Conservation (phyloP, 257 asterid genomes). For the Paraleonurus japonicus region DNA sequence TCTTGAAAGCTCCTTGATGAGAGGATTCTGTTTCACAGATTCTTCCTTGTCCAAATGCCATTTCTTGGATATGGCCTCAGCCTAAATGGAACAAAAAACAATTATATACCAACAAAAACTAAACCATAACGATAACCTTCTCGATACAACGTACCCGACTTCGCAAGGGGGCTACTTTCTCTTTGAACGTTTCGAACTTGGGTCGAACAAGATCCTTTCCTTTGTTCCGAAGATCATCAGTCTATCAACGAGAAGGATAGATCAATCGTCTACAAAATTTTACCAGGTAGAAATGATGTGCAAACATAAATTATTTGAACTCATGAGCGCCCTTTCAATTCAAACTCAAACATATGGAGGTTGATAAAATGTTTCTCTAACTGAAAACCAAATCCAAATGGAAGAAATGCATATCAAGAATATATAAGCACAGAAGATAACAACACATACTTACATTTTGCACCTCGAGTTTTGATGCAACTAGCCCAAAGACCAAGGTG, state of each 20-base stretch:
- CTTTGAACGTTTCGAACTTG: constrained; percentile 47
- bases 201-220: constrained; percentile 73
- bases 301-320: neutral
- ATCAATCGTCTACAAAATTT: neutral
- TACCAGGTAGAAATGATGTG: neutral
- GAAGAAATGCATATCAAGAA: neutral
- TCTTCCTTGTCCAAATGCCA: constrained; percentile 59
- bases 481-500: constrained; percentile 50
- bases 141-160: constrained; percentile 46
- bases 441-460: constrained; percentile 50
- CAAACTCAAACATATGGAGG: too few relatives aligned
- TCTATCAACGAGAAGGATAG: constrained; percentile 34
- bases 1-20: constrained; percentile 69
- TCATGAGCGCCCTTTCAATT: too few relatives aligned
- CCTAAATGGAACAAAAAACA: constrained; percentile 33
- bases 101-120: neutral
- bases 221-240: constrained; percentile 56
- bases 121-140: neutral
- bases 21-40: constrained; percentile 52
- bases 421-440: neutral
- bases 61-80: constrained; percentile 53
- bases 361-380: neutral
- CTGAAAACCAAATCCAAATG: neutral
- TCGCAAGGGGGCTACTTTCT: constrained; percentile 58
- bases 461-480: constrained; percentile 63